Base-by-base conservation (phyloP, 2,329 filamentous ascomycete species). In the Aspergillus sp. region DNA sequence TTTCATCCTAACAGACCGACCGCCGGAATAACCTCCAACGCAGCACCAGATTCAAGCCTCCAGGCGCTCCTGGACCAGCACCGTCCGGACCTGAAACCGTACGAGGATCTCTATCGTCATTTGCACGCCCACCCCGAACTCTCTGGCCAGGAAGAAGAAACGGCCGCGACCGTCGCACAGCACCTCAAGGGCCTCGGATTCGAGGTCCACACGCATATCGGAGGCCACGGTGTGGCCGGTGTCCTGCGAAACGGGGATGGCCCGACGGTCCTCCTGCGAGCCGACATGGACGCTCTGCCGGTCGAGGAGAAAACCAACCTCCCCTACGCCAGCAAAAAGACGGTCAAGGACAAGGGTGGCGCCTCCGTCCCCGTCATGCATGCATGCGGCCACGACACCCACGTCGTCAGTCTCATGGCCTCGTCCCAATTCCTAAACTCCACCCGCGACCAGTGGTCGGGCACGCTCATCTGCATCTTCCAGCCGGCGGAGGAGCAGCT, bases 311-410 rank as follows among this genome's bases (percentile, higher is more conserved):
- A 72, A 17, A 85, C 83, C 0, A 77, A 75, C 0, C 66, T 87
- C 0, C 61, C 70, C 0, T 87, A 86, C 61, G 78, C 82, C 0
- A 84, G 81, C 61, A 78, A 62, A 11, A 72, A 58, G 54, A 64
- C 59, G 9, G 73, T 75, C 62, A 70, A 69, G 29, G 76, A 79
- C 57, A 52, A 65, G 2, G 74, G 80, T 7, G 81, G 81, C 0
- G 64, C 72, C 0, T 70, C 76, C 49, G 78, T 78, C 48, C 79
- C 81, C 0, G 80, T 85, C 0, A 88, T 88, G 85, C 86, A 88
- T 66, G 85, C 84, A 19, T 88, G 85, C 64, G 86, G 85, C 0
- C 85, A 88, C 60, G 84, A 87, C 58, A 82, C 86, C 72, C 85
- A 88, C 63, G 81, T 87, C 21, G 77, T 82, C 0, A 72, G 73